These are phyloP conservation scores for Leucosporidium creatinivorum DNA, from an alignment of 768 basidiomycete species.

Conservation along the genomic window DNA sequence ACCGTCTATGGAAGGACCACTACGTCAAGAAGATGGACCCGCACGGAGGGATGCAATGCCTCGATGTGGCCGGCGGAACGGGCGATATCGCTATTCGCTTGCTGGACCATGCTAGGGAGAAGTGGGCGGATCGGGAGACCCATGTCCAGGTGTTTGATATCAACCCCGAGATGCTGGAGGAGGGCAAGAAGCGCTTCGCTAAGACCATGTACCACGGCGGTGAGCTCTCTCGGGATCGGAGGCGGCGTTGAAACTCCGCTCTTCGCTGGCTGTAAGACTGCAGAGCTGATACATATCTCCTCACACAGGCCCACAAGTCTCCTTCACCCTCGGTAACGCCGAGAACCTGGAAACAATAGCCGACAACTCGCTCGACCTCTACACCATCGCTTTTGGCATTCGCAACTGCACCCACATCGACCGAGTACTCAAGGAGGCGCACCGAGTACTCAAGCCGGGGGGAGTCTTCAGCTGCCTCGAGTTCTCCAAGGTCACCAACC, in stretches of 20 bases:
- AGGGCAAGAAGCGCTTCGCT: conserved; percentile 81
- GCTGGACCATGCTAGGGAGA: conserved; percentile 79
- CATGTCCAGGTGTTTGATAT: conserved; percentile 86
- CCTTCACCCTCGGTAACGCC: conserved; percentile 88
- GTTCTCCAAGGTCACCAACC: conserved; percentile 86
- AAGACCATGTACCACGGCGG: conserved; percentile 98
- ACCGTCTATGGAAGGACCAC: conserved; percentile 93
- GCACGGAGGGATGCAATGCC: conserved; percentile 60
- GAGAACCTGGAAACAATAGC: conserved; percentile 69
- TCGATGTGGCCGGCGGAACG: conserved; percentile 96
- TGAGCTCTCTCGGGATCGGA: conserved; percentile 45
- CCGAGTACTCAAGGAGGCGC: conserved; percentile 75
- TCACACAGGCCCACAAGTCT: conserved; percentile 46
- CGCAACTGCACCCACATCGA: conserved; percentile 92
- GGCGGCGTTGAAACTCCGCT: background rate
- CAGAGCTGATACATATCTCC: conserved; percentile 52
- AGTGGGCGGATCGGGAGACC: conserved; percentile 81
- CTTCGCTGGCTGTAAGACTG: background rate
- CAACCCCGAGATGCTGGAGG: conserved; percentile 89
- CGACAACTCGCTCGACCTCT: conserved; percentile 81
- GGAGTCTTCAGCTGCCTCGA: conserved; percentile 93
- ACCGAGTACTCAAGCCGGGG: conserved; percentile 91
- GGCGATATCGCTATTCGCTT: conserved; percentile 92
- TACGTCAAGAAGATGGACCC: conserved; percentile 47
- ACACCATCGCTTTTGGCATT: conserved; percentile 98